Evolutionary conservation across 768 basidiomycete species (phyloP).

Genomic region (Ramaria sp.): DNA sequence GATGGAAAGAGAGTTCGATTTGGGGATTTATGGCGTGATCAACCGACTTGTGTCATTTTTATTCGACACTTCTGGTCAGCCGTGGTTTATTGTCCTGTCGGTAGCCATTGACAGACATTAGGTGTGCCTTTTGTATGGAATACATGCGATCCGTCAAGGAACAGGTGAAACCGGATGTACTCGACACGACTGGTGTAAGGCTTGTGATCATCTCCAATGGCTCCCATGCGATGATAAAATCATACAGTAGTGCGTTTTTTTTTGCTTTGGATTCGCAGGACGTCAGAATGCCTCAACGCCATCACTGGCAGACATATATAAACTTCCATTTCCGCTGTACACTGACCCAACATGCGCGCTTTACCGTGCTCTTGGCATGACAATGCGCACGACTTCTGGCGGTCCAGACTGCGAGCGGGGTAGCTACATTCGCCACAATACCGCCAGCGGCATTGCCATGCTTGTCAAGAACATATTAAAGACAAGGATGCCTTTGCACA

Average conservation of each 20-base stretch:
- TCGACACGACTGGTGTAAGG: slow-evolving; percentile 40
- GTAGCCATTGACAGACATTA: slow-evolving; percentile 14
- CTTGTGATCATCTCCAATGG: slow-evolving; percentile 75
- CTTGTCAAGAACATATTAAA: slow-evolving; percentile 61
- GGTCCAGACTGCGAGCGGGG: slow-evolving; percentile 34
- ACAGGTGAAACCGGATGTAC: slow-evolving; percentile 33
- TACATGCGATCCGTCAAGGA: slow-evolving; percentile 63
- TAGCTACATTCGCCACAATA: slow-evolving; percentile 54
- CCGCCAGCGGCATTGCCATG: slow-evolving; percentile 59
- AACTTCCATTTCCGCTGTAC: slow-evolving; percentile 62
- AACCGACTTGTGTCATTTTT: slow-evolving; percentile 66
- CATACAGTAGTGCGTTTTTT: slow-evolving; percentile 47
- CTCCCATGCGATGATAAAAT: slow-evolving; percentile 60
- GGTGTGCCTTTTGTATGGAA: slow-evolving; percentile 79
- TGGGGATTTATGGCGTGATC: slow-evolving; percentile 48
- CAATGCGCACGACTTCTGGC: slow-evolving; percentile 30
- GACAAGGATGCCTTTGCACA: slow-evolving; percentile 73
- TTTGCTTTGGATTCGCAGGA: not conserved
- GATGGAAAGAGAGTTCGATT: slow-evolving; percentile 58
- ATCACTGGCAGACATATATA: slow-evolving; percentile 46
- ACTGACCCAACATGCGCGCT: slow-evolving; percentile 64
- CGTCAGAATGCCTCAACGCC: not conserved
- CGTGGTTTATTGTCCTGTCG: not conserved
- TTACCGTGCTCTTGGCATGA: slow-evolving; percentile 73
- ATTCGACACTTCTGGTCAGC: slow-evolving; percentile 74